Evolutionary conservation across 495 filamentous ascomycete genomes (phyloP), one percentile per base, ranked within the genome.

Genomic region (Tuber calosporum): DNA sequence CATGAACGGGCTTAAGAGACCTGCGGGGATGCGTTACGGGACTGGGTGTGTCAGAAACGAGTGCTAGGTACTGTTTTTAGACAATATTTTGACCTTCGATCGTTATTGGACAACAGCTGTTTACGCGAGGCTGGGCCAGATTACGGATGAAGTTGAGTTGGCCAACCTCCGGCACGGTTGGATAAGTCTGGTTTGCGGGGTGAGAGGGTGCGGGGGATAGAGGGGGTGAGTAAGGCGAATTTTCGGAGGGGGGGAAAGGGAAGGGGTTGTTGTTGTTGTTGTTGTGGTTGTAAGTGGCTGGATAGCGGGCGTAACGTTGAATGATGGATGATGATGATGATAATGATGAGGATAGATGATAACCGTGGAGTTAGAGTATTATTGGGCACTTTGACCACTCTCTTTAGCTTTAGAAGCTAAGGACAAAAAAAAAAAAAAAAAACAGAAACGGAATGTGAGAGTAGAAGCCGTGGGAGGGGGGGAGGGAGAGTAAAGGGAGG

Each of bases 1-100:
- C 79, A 80, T 80, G 70, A 75, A 78, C 75, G 34, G 68, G 76
- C 42, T 66, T 70, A 67, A 78, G 77, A 77, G 73, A 77, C 68
- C 74, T 43, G 67, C 68, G 53, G 53, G 53, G 53, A 62, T 62
- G 53, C 34, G 17, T 34, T 34, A 62, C 17, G 15, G 53, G 53
- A 62, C 53, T 62, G 13, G 53, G 53, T 26, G 67, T 39, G 9
- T 34, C 41, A 69, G 66, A 77, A 67, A 71, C 53, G 58, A 40
- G 39, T 76, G 68, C 43, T 73, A 17, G 26, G 26, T 62, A 77
- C 75, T 39, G 69, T 30, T 67, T 77, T 73, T 68, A 48, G 74
- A 53, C 37, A 66, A 72, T 53, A 38, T 77, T 69, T 77, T 74
- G 74, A 68, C 39, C 30, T 72, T 75, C 69, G 75, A 77, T 77